These are phyloP conservation scores for Nakazawaea peltata DNA, from an alignment of 805 yeast genomes.

Conservation along the genomic window DNA sequence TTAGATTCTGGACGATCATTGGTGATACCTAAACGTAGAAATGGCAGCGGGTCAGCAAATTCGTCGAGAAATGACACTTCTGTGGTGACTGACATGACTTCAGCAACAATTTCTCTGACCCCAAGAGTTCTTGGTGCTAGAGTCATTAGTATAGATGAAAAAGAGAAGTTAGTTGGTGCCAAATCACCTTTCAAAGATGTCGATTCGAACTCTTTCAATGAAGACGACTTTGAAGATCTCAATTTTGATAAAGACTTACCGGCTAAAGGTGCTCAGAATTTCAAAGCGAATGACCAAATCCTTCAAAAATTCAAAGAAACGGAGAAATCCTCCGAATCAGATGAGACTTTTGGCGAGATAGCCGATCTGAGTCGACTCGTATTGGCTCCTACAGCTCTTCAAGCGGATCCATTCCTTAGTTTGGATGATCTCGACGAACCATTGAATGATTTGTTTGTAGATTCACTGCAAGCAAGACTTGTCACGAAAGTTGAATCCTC, in stretches of 20 bases:
- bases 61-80: slow-evolving; percentile 2
- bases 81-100: too few relatives aligned
- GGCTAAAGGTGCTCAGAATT: too few relatives aligned
- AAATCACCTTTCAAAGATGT: slow-evolving; percentile 9
- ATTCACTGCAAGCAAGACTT: slow-evolving; percentile 5
- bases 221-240: neutral
- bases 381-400: neutral
- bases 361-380: neutral
- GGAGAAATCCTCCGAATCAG: neutral
- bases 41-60: neutral
- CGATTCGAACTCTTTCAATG: neutral
- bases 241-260: neutral
- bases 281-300: slow-evolving; percentile 1
- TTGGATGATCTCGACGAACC: too few relatives aligned
- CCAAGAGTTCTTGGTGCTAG: slow-evolving; percentile 1
- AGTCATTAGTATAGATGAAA: neutral
- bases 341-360: slow-evolving; percentile 1
- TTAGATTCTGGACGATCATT: too few relatives aligned
- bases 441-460: slow-evolving; percentile 3
- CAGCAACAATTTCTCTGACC: too few relatives aligned
- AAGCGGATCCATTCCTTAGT: slow-evolving; percentile 8
- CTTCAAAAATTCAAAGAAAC: slow-evolving; percentile 1
- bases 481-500: slow-evolving; percentile 2
- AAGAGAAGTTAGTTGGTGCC: slow-evolving; percentile 4
- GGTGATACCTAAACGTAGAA: slow-evolving; percentile 11